These are phyloP conservation scores for Camelina neglecta DNA, from an alignment of 345 rosid genomes.

Conservation along the genomic window DNA sequence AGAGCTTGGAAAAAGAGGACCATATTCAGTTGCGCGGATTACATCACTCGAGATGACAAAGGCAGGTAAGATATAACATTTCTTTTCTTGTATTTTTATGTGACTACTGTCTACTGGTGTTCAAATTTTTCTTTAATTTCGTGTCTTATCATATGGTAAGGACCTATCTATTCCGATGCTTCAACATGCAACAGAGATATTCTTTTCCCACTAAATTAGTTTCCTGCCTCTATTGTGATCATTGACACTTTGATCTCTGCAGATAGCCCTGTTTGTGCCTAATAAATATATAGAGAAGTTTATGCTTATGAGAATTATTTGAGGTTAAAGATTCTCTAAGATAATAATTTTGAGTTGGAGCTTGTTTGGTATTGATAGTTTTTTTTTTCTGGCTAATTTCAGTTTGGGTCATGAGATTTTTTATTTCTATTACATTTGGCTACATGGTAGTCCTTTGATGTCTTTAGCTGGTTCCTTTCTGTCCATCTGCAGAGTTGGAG, in stretches of 20 bases:
- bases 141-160: background rate
- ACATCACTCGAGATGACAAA: constrained; percentile 92
- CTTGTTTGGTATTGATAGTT: constrained; percentile 13
- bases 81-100: constrained; percentile 9
- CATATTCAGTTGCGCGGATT: constrained; percentile 83
- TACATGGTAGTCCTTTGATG: constrained; percentile 32
- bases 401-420: constrained; percentile 27
- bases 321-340: constrained; percentile 18
- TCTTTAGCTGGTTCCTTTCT: constrained; percentile 39
- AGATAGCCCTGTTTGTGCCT: background rate
- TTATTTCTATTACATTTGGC: constrained; percentile 29
- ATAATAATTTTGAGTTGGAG: constrained; percentile 4
- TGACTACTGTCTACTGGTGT: background rate
- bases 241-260: background rate
- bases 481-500: constrained; percentile 74
- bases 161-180: background rate
- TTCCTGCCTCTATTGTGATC: constrained; percentile 12
- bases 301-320: constrained; percentile 1
- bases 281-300: background rate
- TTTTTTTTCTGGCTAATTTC: constrained; percentile 23
- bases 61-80: constrained; percentile 58
- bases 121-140: background rate
- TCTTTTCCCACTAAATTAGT: background rate
- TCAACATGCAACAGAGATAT: background rate
- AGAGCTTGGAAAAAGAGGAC: constrained; percentile 91